Percentiles rank a stretch among this genome's conserved stretches.
These are phyloP conservation scores for Iberis pinnata DNA, from an alignment of 345 rosid species.

Conservation along the genomic window DNA sequence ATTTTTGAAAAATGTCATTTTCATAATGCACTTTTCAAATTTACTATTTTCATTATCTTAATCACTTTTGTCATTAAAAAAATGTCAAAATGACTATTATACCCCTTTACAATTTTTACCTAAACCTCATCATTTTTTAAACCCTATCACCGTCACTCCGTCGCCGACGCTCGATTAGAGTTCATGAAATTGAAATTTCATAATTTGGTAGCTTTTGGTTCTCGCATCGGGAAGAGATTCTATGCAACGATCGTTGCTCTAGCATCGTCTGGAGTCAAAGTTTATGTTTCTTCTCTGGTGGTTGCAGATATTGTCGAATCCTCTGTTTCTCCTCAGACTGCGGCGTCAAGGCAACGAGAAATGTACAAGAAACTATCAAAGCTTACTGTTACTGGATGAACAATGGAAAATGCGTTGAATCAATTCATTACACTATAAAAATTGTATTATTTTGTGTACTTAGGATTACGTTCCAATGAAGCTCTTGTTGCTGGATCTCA, in stretches of 20 bases:
- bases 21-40: too few relatives aligned
- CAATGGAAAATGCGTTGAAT: slow-evolving; percentile 49
- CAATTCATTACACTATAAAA: slow-evolving; percentile 39
- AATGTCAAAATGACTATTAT: too few relatives aligned
- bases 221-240: slow-evolving; percentile 25
- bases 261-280: slow-evolving; percentile 6
- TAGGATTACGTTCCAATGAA: too few relatives aligned
- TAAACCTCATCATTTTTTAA: too few relatives aligned
- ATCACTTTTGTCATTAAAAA: too few relatives aligned
- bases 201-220: slow-evolving; percentile 21
- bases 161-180: too few relatives aligned
- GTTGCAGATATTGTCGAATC: background rate
- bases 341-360: slow-evolving; percentile 20
- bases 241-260: slow-evolving; percentile 13
- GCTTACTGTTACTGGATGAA: slow-evolving; percentile 42
- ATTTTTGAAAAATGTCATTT: too few relatives aligned
- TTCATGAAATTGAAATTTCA: slow-evolving; percentile 25
- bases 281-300: slow-evolving; percentile 14
- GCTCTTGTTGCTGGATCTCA: slow-evolving; percentile 79
- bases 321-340: slow-evolving; percentile 11
- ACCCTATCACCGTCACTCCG: too few relatives aligned
- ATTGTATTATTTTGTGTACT: too few relatives aligned
- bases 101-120: too few relatives aligned
- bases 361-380: slow-evolving; percentile 51
- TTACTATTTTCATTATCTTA: too few relatives aligned